Evolutionary conservation across 75 land plant genomes (phyloP).

Genomic region (Sequoiadendron giganteum): DNA sequence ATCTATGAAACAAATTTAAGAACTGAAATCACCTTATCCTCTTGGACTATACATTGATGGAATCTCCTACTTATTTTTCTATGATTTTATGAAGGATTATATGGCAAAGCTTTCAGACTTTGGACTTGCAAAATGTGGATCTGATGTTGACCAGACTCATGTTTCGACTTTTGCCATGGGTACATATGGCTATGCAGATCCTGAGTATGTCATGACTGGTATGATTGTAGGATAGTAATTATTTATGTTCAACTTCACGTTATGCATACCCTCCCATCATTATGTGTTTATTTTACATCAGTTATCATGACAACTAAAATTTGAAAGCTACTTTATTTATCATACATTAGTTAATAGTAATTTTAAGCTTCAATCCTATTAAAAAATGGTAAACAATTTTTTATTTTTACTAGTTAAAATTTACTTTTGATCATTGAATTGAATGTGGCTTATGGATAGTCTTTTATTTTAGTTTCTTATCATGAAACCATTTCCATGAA

Average conservation of each 20-base stretch:
- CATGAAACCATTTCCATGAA: not conserved
- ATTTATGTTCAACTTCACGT: not conserved
- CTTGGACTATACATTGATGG: not conserved
- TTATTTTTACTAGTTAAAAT: too few relatives aligned
- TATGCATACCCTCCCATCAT: not conserved
- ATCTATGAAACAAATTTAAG: not conserved
- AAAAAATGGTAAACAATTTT: too few relatives aligned
- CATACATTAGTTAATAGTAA: too few relatives aligned
- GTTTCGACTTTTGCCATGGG: slow-evolving; percentile 4
- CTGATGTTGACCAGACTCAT: slow-evolving; percentile 9
- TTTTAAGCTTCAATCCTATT: too few relatives aligned
- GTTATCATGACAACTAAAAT: not conserved
- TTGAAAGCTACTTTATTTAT: not conserved
- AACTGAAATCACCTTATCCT: not conserved
- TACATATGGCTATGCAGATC: slow-evolving; percentile 15
- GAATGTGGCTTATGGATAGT: too few relatives aligned
- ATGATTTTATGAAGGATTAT: not conserved
- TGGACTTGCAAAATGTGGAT: slow-evolving; percentile 15
- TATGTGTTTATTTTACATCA: not conserved
- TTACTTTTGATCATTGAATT: too few relatives aligned
- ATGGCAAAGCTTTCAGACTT: slow-evolving; percentile 16
- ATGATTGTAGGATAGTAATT: not conserved
- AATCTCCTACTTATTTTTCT: not conserved
- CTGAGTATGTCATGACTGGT: slow-evolving; percentile 11
- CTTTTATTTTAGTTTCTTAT: not conserved